Evolutionary conservation across 805 yeast species (phyloP), one percentile per base, ranked within the genome.

Genomic region (Candida germanica): DNA sequence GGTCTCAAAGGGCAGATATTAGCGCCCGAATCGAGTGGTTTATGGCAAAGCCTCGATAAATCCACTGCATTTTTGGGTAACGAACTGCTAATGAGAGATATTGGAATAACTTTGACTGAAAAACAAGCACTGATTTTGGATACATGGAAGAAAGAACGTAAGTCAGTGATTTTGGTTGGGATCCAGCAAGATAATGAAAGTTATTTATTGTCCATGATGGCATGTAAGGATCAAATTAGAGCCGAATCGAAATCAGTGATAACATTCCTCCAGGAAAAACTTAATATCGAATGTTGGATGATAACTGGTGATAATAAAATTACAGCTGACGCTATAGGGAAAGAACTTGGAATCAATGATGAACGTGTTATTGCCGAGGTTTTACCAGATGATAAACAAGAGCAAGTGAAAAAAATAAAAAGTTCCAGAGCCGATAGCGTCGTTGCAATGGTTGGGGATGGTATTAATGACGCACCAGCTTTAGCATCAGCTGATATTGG

Each of bases 391-490:
- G 87, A 80, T 37, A 85, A 85, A 54, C 81, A 85, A 6, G 71
- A 66, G 17, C 73, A 76, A 49, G 63, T 84, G 25, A 64, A 69
- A 43, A 65, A 73, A 69, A 64, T 84, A 9, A 82, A 80, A 49
- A 52, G 59, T 26, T 28, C 42, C 7, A 43, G 51, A 11, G 48
- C 53, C 3, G 51, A 50, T 1, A 50, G 51, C 3, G 58, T 62
- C 15, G 81, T 79, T 3, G 88, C 87, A 0, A 83, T 84, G 89
- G 80, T 84, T 6, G 93, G 93, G 7, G 93, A 84, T 49, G 93
- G 93, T 14, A 78, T 84, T 22, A 85, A 84, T 53, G 93, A 85
- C 56, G 87, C 93, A 0, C 91, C 91, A 1, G 87, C 93, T 0
- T 61, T 85, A 34, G 74, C 87, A 3, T 64, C 74, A 1, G 87